Base-by-base conservation (phyloP, 495 filamentous ascomycete genomes). In the Barbatosphaeria neglecta region DNA sequence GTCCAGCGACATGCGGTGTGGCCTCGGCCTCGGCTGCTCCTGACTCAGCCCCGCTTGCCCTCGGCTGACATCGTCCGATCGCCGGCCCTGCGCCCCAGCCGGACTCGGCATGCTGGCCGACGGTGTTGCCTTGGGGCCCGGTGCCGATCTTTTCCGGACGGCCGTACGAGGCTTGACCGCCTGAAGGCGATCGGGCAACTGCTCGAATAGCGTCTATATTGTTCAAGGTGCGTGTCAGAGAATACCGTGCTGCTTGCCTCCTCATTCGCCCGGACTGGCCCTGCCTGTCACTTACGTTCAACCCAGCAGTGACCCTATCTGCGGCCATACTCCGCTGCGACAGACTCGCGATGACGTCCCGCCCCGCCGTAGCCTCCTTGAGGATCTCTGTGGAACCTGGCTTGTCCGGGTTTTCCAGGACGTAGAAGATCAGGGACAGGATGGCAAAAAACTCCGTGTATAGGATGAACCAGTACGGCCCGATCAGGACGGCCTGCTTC, bases 401-500 rank as follows among this genome's bases (percentile, higher is more conserved):
- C 51, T 83, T 87, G 47, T 90, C 79, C 16, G 86, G 86, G 55
- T 95, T 96, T 62, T 95, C 90, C 13, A 95, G 64, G 0, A 87
- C 87, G 55, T 83, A 96, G 65, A 90, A 98, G 13, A 95, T 69
- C 47, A 97, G 66, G 0, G 89, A 88, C 9, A 98, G 71, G 37
- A 96, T 88, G 19, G 89, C 83, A 61, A 95, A 97, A 66, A 95
- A 97, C 13, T 87, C 86, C 2, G 92, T 94, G 53, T 96, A 97
- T 67, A 95, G 87, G 41, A 84, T 85, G 54, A 95, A 96, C 92
- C 92, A 98, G 65, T 90, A 95, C 0, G 89, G 86, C 0, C 92
- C 92, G 54, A 86, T 84, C 19, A 98, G 74, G 10, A 93, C 70
- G 0, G 81, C 82, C 51, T 81, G 75, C 56, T 81, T 84, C 50